Percentiles rank a stretch among this genome's conserved stretches.
Evolutionary conservation across 352 stramenopile species (phyloP).

Genomic region (Phytophthora citrophthora): DNA sequence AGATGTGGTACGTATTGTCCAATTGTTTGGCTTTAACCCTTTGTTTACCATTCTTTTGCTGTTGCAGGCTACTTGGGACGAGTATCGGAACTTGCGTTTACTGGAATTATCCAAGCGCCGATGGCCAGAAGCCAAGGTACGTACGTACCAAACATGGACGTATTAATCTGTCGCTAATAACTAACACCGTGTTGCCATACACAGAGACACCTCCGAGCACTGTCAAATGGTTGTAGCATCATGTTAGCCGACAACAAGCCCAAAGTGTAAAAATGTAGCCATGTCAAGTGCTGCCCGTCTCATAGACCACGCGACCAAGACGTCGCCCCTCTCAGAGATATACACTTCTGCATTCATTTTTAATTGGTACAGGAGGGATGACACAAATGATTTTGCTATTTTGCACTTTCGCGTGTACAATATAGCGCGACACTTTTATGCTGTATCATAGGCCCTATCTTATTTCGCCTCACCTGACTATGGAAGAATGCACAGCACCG

Average conservation of each 20-base stretch:
- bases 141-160: slow-evolving; percentile 16
- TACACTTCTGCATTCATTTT: background rate
- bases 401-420: slow-evolving; percentile 5
- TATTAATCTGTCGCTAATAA: background rate
- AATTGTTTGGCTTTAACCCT: background rate
- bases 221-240: slow-evolving; percentile 83
- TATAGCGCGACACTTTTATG: background rate
- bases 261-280: slow-evolving; percentile 29
- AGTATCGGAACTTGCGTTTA: slow-evolving; percentile 71
- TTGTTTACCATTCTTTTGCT: slow-evolving; percentile 1
- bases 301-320: slow-evolving; percentile 10
- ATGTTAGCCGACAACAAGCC: slow-evolving; percentile 47
- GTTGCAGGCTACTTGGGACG: slow-evolving; percentile 63
- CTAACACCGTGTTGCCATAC: slow-evolving; percentile 7
- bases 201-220: slow-evolving; percentile 64
- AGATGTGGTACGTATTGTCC: slow-evolving; percentile 27
- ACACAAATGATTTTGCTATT: slow-evolving; percentile 1
- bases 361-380: slow-evolving; percentile 3
- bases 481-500: slow-evolving; percentile 17
- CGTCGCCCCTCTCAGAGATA: slow-evolving; percentile 2
- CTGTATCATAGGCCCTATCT: slow-evolving; percentile 3
- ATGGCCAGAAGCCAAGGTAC: slow-evolving; percentile 71
- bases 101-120: slow-evolving; percentile 74
- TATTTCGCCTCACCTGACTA: slow-evolving; percentile 11
- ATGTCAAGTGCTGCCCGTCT: slow-evolving; percentile 15